A percentile compares a stretch with the other conserved stretches of the same genome.
Conservation (phyloP, 2,329 filamentous ascomycete genomes). For the Pseudogymnoascus sp. region DNA sequence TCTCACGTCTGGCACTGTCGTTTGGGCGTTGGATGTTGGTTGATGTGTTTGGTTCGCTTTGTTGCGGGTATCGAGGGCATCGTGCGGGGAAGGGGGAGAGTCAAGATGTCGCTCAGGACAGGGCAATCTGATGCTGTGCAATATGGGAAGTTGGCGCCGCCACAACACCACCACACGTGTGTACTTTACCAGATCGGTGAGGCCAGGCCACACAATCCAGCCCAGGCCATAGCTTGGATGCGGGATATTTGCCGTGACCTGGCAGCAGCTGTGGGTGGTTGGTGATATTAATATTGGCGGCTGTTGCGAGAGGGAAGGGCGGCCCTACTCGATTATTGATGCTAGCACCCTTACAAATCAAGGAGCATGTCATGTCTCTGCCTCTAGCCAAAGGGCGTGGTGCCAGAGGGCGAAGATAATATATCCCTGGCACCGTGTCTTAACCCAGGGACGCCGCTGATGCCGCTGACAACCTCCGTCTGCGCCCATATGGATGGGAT, state of each 20-base stretch:
- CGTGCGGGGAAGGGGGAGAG: neutral
- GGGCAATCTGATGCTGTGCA: conserved; percentile 5
- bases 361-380: neutral
- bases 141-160: neutral
- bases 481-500: neutral
- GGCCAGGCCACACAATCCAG: neutral
- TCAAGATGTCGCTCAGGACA: neutral
- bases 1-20: neutral
- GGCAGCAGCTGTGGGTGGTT: neutral
- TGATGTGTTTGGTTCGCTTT: neutral
- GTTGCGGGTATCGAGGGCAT: neutral
- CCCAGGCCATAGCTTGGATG: neutral
- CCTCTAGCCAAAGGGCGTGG: no score
- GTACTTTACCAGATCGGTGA: neutral
- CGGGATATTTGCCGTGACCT: conserved; percentile 4
- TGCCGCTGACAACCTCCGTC: neutral
- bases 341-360: neutral
- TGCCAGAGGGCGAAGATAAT: no score
- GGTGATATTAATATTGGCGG: neutral
- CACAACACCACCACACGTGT: neutral
- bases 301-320: neutral
- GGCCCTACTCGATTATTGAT: neutral
- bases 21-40: neutral
- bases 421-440: neutral
- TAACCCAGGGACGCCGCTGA: neutral